Base-by-base conservation (phyloP, 2,329 filamentous ascomycete genomes). In the Hypoxylon sp. region DNA sequence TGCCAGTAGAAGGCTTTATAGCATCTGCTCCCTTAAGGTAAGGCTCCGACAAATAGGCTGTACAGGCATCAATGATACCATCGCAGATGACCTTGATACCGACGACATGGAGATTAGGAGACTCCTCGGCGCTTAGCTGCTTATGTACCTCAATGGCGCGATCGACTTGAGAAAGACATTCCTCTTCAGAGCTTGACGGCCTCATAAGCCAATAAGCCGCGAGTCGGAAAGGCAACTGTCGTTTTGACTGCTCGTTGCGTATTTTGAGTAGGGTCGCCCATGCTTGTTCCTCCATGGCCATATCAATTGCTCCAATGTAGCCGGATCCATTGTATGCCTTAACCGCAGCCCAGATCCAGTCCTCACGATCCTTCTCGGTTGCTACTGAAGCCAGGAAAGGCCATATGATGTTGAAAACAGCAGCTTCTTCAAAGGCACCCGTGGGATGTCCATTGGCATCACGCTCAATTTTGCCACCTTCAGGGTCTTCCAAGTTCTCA, bases 61-160 rank as follows among this genome's bases (percentile, higher is more conserved):
- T 90, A 75, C 88, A 90, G 1, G 85, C 86, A 67, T 90, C 88
- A 43, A 90, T 82, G 34, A 88, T 85, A 6, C 88, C 88, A 64
- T 90, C 88, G 72, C 85, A 86, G 41, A 90, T 88, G 14, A 90
- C 75, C 73, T 90, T 90, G 74, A 90, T 83, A 1, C 88, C 88
- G 0, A 86, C 83, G 13, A 90, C 76, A 17, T 85, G 84, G 79
- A 10, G 82, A 79, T 25, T 76, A 0, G 80, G 80, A 1, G 78
- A 79, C 32, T 72, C 63, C 10, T 66, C 59, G 17, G 63, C 63
- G 30, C 56, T 50, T 1, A 72, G 50, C 19, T 67, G 48, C 25
- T 70, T 72, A 17, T 78, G 78, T 36, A 87, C 73, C 60, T 83
- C 82, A 41, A 85, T 82, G 0, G 84, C 85, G 2, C 81, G 80